Conservation (phyloP, 106 monocot species). For the Platanthera zijinensis region DNA sequence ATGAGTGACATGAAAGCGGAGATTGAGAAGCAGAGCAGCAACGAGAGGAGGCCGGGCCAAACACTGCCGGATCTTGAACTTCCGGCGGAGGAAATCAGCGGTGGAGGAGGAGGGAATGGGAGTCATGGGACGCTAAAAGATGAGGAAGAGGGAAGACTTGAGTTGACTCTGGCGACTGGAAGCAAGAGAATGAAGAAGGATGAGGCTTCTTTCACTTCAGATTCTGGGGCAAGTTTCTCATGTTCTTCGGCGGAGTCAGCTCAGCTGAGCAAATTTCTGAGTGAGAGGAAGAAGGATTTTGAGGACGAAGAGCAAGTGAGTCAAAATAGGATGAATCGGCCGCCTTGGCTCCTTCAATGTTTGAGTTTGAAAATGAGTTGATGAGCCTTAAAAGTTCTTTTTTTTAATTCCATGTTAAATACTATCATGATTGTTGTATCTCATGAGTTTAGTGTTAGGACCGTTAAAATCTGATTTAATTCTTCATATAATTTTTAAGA, state of each 20-base stretch:
- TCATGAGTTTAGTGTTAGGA: no score
- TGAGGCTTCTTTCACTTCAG: conserved; percentile 23
- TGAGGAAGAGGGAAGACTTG: conserved; percentile 16
- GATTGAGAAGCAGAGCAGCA: background rate
- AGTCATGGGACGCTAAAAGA: conserved; percentile 1
- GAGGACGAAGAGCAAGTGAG: conserved; percentile 6
- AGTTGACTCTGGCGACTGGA: conserved; percentile 46
- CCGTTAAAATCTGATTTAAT: no score
- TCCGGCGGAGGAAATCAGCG: conserved; percentile 6
- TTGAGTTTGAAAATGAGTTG: conserved; percentile 14
- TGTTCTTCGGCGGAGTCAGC: conserved; percentile 42
- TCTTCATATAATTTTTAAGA: no score
- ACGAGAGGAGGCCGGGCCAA: background rate
- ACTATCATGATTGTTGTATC: background rate
- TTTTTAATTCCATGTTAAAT: background rate
- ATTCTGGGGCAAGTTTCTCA: conserved; percentile 38
- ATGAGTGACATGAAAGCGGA: conserved; percentile 20
- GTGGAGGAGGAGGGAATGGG: background rate
- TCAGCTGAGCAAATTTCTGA: conserved; percentile 5
- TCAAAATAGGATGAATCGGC: conserved; percentile 5
- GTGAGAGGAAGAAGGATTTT: conserved; percentile 8
- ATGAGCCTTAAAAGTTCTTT: background rate
- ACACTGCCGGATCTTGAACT: conserved; percentile 16
- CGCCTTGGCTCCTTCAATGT: conserved; percentile 23
- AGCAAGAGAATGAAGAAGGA: conserved; percentile 29